These are phyloP conservation scores for Bruguiera parviflora DNA, from an alignment of 345 rosid species.

Conservation along the genomic window DNA sequence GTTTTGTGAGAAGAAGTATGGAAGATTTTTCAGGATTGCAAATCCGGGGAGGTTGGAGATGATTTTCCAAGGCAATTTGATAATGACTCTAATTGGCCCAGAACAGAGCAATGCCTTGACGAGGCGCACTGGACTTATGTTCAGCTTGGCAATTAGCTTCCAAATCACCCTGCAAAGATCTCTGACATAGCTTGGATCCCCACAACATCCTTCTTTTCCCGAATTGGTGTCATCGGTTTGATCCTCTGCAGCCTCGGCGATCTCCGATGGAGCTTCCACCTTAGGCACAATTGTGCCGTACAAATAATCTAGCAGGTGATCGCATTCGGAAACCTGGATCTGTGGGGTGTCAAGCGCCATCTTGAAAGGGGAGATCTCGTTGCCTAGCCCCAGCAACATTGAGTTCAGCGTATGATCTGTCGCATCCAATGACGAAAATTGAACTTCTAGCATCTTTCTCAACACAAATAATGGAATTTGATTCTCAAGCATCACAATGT, in stretches of 20 bases:
- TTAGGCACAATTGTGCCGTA: constrained; percentile 47
- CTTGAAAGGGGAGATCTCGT: constrained; percentile 54
- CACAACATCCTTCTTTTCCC: constrained; percentile 8
- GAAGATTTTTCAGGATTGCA: constrained; percentile 30
- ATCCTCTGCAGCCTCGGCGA: constrained; percentile 9
- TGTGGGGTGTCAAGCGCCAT: constrained; percentile 18
- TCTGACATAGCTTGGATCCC: constrained; percentile 15
- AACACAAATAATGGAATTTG: constrained; percentile 62
- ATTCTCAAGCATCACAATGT: constrained; percentile 69
- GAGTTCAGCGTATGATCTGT: constrained; percentile 36
- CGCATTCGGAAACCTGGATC: constrained; percentile 22
- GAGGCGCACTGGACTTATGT: constrained; percentile 8
- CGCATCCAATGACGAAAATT: constrained; percentile 27
- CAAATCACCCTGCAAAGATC: constrained; percentile 12
- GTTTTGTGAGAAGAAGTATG: constrained; percentile 16
- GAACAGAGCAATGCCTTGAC: constrained; percentile 27
- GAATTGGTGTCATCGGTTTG: constrained; percentile 15
- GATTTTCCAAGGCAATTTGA: constrained; percentile 44
- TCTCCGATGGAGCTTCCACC: constrained; percentile 21
- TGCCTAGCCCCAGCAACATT: constrained; percentile 42
- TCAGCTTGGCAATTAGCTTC: constrained; percentile 23
- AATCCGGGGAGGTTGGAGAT: constrained; percentile 47
- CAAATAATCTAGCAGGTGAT: constrained; percentile 55
- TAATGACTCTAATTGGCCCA: constrained; percentile 19
- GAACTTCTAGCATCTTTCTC: constrained; percentile 49